These are phyloP conservation scores for Bruguiera parviflora DNA, from an alignment of 345 rosid genomes.

Conservation along the genomic window DNA sequence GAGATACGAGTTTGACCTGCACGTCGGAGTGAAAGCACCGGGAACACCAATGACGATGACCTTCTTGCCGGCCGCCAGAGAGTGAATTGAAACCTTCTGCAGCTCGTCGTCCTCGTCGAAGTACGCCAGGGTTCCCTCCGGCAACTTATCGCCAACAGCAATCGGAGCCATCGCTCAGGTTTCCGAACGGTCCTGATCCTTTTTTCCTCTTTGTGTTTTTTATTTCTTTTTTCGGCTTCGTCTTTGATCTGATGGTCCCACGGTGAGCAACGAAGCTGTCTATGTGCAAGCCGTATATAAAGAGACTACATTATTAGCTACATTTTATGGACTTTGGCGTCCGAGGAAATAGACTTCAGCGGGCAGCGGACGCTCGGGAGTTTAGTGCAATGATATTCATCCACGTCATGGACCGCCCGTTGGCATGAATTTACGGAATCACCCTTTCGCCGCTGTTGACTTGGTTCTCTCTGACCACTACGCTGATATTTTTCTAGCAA, in stretches of 20 bases:
- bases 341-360: neutral
- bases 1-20: slow-evolving; percentile 51
- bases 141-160: slow-evolving; percentile 60
- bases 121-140: slow-evolving; percentile 76
- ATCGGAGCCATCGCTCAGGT: slow-evolving; percentile 73
- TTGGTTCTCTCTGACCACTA: too few relatives aligned
- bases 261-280: too few relatives aligned
- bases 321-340: slow-evolving; percentile 1
- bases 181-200: neutral
- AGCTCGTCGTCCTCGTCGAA: slow-evolving; percentile 87
- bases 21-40: slow-evolving; percentile 98
- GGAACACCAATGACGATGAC: slow-evolving; percentile 87
- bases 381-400: too few relatives aligned
- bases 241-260: neutral
- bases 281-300: accelerated
- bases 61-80: slow-evolving; percentile 85
- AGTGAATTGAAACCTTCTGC: slow-evolving; percentile 67
- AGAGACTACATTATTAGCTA: neutral
- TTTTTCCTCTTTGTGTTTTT: too few relatives aligned
- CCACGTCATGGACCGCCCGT: too few relatives aligned
- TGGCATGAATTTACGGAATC: too few relatives aligned
- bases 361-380: too few relatives aligned
- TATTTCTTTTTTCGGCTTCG: too few relatives aligned
- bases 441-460: too few relatives aligned
- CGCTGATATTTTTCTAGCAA: too few relatives aligned